Conservation (phyloP, 768 basidiomycete species). For the Boletus rex-veris region DNA sequence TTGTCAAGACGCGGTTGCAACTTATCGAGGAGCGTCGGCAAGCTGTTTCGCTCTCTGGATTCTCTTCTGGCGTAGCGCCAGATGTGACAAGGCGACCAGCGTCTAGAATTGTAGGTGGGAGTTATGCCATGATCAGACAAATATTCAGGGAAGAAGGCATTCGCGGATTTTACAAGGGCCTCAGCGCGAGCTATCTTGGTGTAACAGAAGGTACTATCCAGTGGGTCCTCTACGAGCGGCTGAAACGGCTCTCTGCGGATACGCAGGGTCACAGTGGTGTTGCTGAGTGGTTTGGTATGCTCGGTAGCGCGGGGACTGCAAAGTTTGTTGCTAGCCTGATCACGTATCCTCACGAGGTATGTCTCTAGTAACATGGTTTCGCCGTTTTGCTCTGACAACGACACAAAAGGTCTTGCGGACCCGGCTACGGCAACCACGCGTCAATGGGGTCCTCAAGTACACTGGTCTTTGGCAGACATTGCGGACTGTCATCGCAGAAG, state of each 20-base stretch:
- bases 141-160: conserved; percentile 82
- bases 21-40: conserved; percentile 42
- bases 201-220: conserved; percentile 96
- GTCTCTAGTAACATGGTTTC: conserved; percentile 16
- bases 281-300: conserved; percentile 73
- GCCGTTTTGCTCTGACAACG: not conserved
- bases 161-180: conserved; percentile 88
- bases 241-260: conserved; percentile 65
- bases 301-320: conserved; percentile 87
- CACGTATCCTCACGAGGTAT: conserved; percentile 97
- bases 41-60: not conserved
- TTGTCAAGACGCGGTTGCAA: conserved; percentile 95
- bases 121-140: conserved; percentile 58
- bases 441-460: conserved; percentile 79
- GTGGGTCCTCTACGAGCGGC: conserved; percentile 93
- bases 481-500: conserved; percentile 81
- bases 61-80: not conserved
- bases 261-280: conserved; percentile 55
- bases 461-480: conserved; percentile 83
- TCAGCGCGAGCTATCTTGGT: conserved; percentile 92
- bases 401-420: conserved; percentile 77
- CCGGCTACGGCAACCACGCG: conserved; percentile 82
- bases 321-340: conserved; percentile 93
- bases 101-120: conserved; percentile 45
- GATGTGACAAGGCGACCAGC: conserved; percentile 8